Base-by-base conservation (phyloP, 2,329 filamentous ascomycete genomes). In the Pseudogymnoascus sp. region DNA sequence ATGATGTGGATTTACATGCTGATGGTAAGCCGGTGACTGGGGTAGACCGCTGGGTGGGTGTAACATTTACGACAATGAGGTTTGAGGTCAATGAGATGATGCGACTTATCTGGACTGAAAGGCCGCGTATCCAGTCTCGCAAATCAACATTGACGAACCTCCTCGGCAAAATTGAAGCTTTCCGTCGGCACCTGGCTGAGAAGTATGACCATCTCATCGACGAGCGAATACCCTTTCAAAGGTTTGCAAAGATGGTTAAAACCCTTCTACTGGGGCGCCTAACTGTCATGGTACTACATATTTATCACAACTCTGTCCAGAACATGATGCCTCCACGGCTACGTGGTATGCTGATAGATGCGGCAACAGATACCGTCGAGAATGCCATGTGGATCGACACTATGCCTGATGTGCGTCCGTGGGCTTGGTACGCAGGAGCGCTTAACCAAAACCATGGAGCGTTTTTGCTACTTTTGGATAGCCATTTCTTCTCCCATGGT, bases 71-170 rank as follows among this genome's bases (percentile, higher is more conserved):
- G 1, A 77, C 87, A 7, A 86, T 91, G 66, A 82, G 88, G 1
- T 87, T 89, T 65, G 87, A 91, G 70, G 82, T 84, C 70, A 85
- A 84, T 68, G 87, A 91, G 71, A 87, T 91, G 79, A 84, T 86
- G 72, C 82, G 88, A 12, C 78, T 80, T 60, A 78, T 90, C 58
- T 90, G 86, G 85, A 74, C 80, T n/a, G 87, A 91, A 69, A 79
- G 88, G 43, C 79, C 84, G 22, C 81, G 82, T 60, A 74, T 90
- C 11, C 85, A 89, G 66, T 78, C 76, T 58, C 81, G 81, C 66
- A 82, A 81, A 69, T 81, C 81, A 37, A 82, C 79, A 14, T 74
- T 90, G 57, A 87, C 85, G 0, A 78, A 81, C 2, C 78, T 89
- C 32, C 77, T 92, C 20, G 78, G 79, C 60, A 88, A 87, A 69